phyloP scores from a whole-genome alignment of 2,329 filamentous ascomycete species.

The Phaeomoniella chlamydospora region DNA sequence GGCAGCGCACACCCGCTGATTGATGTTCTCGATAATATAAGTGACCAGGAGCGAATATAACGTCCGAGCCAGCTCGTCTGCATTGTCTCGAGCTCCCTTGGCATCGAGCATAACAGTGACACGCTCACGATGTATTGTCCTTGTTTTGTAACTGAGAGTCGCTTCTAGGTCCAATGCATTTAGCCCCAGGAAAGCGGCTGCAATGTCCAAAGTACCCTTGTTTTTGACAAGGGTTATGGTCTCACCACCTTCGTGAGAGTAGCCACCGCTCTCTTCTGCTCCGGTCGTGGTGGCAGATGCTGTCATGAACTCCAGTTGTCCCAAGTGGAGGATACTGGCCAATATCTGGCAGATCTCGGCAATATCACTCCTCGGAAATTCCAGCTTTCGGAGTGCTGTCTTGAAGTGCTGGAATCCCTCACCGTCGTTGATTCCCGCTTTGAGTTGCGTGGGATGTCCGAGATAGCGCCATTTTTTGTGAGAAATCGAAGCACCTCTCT shows the following conservation, averaged over 20 bases:
- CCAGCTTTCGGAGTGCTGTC: constrained; percentile 81
- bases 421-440: constrained; percentile 89
- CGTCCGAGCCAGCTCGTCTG: constrained; percentile 84
- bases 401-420: constrained; percentile 98
- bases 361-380: constrained; percentile 86
- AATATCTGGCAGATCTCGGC: constrained; percentile 94
- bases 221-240: constrained; percentile 81
- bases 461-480: constrained; percentile 90
- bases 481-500: constrained; percentile 36
- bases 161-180: constrained; percentile 67
- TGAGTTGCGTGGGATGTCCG: constrained; percentile 89
- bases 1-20: constrained; percentile 71
- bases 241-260: constrained; percentile 86
- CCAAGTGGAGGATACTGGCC: constrained; percentile 89
- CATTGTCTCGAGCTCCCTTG: constrained; percentile 74
- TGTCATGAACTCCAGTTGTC: constrained; percentile 85
- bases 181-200: constrained; percentile 91
- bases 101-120: constrained; percentile 98
- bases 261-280: constrained; percentile 87
- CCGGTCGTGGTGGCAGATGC: constrained; percentile 63
- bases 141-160: constrained; percentile 88
- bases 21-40: constrained; percentile 85
- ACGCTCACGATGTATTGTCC: constrained; percentile 87
- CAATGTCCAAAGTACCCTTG: constrained; percentile 70
- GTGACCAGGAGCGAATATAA: constrained; percentile 88